A percentile compares a stretch with the other conserved stretches of the same genome.
Evolutionary conservation across 1,139 yeast species (phyloP).

Genomic region (Zhuliangozyma parablackwelliae): DNA sequence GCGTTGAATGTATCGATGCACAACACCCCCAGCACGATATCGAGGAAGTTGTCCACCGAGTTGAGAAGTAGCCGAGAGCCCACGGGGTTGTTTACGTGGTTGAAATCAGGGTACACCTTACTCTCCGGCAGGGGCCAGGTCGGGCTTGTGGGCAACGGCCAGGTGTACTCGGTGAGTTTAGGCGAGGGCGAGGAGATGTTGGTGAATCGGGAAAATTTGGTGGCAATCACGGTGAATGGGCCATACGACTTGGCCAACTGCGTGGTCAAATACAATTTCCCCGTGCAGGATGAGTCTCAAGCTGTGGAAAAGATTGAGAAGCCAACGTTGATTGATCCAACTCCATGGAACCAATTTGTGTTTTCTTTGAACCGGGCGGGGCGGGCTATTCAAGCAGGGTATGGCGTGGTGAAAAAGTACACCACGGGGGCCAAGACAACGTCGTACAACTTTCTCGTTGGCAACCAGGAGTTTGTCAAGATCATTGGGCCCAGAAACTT

Average conservation of each 20-base stretch:
- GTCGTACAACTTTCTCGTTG: constrained; percentile 20
- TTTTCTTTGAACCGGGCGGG: constrained; percentile 1
- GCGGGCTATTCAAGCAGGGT: neutral
- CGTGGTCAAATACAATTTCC: constrained; percentile 23
- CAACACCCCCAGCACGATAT: constrained; percentile 37
- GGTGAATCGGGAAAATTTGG: constrained; percentile 41
- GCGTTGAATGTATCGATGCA: constrained; percentile 37
- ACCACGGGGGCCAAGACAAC: neutral
- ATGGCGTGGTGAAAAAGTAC: constrained; percentile 1
- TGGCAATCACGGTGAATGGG: constrained; percentile 53
- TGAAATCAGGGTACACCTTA: constrained; percentile 38
- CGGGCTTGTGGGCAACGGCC: constrained; percentile 55
- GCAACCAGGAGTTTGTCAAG: constrained; percentile 39
- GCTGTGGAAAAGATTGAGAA: neutral
- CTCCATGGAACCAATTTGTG: constrained; percentile 3
- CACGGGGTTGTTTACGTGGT: constrained; percentile 36
- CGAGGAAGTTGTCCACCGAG: constrained; percentile 27
- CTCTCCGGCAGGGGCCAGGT: constrained; percentile 57
- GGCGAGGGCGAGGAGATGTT: constrained; percentile 45
- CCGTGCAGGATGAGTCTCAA: constrained; percentile 7
- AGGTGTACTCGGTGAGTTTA: constrained; percentile 47
- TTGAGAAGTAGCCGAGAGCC: constrained; percentile 19
- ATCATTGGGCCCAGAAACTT: constrained; percentile 55
- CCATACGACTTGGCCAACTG: constrained; percentile 41
- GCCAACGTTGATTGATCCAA: constrained; percentile 3